These are phyloP conservation scores for Teunomyces tritomae DNA, from an alignment of 805 yeast species.

Conservation along the genomic window DNA sequence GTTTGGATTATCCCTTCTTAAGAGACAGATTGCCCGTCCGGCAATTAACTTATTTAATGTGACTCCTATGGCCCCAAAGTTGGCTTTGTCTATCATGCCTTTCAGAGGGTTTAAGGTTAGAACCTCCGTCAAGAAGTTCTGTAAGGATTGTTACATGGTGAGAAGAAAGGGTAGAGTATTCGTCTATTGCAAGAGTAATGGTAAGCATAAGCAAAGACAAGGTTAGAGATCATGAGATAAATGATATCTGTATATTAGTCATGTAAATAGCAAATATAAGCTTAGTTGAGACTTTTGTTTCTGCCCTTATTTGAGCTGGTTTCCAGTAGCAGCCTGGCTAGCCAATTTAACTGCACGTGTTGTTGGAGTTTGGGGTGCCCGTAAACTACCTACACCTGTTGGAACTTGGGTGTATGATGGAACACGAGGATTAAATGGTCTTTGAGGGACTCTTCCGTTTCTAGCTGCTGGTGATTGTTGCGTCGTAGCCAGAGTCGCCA, in stretches of 20 bases:
- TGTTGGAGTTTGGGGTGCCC: constrained; percentile 27
- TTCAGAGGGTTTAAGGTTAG: constrained; percentile 68
- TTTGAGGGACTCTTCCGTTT: constrained; percentile 3
- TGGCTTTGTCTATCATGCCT: constrained; percentile 10
- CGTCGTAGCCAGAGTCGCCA: constrained; percentile 6
- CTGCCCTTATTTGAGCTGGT: neutral
- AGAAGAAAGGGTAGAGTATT: constrained; percentile 94
- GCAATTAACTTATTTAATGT: constrained; percentile 2
- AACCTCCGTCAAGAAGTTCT: constrained; percentile 89
- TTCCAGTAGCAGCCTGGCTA: constrained; percentile 11
- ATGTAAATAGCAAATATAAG: constrained; percentile 3
- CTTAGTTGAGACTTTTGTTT: neutral
- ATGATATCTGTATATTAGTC: constrained; percentile 1
- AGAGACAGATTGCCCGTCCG: constrained; percentile 14
- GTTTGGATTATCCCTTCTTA: constrained; percentile 19
- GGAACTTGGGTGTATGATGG: constrained; percentile 19
- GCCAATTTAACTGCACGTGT: constrained; percentile 37
- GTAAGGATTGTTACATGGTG: constrained; percentile 85
- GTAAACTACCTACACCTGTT: constrained; percentile 7
- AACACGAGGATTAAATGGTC: constrained; percentile 20
- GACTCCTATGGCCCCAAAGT: constrained; percentile 11
- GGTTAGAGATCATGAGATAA: constrained; percentile 38
- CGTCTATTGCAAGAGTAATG: constrained; percentile 89
- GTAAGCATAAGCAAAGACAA: constrained; percentile 93
- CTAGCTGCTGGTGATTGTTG: constrained; percentile 11